Percentiles rank a stretch among this genome's conserved stretches.
Conservation (phyloP, 2,329 filamentous ascomycete species). For the Ophiostoma quercus region DNA sequence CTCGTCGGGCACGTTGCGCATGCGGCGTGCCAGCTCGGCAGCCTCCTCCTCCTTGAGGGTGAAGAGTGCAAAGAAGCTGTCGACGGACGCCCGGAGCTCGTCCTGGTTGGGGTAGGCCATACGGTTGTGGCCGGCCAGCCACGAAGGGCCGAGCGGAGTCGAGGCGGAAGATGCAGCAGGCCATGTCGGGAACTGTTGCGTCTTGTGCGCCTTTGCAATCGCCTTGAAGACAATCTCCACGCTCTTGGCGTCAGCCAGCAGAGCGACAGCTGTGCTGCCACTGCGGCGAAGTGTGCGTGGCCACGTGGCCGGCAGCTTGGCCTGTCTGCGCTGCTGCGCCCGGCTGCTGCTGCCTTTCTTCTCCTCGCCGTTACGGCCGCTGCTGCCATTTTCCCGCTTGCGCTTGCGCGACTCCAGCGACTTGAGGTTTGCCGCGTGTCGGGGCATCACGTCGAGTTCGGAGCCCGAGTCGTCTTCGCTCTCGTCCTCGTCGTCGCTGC, state of each 20-base stretch:
- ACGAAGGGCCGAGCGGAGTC: slow-evolving; percentile 48
- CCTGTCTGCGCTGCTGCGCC: slow-evolving; percentile 9
- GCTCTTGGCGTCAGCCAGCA: slow-evolving; percentile 78
- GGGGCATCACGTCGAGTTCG: slow-evolving; percentile 39
- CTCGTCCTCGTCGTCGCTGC: slow-evolving; percentile 6
- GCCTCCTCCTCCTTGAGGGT: slow-evolving; percentile 63
- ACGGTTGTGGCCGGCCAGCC: slow-evolving; percentile 61
- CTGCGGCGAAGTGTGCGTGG: slow-evolving; percentile 63
- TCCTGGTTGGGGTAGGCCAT: slow-evolving; percentile 65
- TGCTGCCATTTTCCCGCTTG: slow-evolving; percentile 39
- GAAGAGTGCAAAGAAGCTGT: slow-evolving; percentile 83
- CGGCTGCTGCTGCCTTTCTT: not conserved
- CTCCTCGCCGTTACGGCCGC: not conserved
- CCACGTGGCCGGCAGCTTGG: slow-evolving; percentile 64
- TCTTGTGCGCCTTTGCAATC: slow-evolving; percentile 56
- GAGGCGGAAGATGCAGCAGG: not conserved
- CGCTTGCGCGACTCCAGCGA: slow-evolving; percentile 45
- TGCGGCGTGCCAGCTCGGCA: slow-evolving; percentile 55
- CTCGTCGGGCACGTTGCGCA: slow-evolving; percentile 78
- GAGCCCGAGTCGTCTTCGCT: slow-evolving; percentile 1
- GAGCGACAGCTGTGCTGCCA: slow-evolving; percentile 72
- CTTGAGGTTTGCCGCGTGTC: slow-evolving; percentile 39
- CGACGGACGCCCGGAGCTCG: slow-evolving; percentile 66
- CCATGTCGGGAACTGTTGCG: slow-evolving; percentile 34
- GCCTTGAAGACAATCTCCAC: slow-evolving; percentile 73